Percentiles rank a stretch among this genome's conserved stretches.
Conservation (phyloP, 2,329 filamentous ascomycete species). For the Alternaria ventricosa region DNA sequence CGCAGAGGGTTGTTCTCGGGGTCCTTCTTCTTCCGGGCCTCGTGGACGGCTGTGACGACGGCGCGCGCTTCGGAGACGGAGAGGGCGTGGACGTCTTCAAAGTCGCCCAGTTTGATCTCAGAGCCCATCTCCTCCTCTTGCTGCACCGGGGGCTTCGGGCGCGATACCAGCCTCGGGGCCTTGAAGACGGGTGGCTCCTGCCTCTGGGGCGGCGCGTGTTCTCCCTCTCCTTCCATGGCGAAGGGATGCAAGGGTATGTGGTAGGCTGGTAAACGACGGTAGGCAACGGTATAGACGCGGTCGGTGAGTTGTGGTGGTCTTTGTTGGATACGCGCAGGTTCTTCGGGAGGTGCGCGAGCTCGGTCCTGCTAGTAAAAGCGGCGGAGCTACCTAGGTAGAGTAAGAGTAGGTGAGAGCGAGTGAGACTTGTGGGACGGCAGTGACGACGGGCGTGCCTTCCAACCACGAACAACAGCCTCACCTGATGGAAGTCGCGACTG, state of each 20-base stretch:
- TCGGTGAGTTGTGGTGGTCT: background rate
- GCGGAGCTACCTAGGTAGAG: background rate
- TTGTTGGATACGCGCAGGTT: conserved; percentile 1
- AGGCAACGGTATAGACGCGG: background rate
- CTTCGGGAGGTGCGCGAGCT: background rate
- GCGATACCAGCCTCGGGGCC: conserved; percentile 45
- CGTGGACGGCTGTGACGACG: conserved; percentile 87
- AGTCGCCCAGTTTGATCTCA: conserved; percentile 87
- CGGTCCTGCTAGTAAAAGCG: conserved; percentile 4
- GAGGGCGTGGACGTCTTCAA: conserved; percentile 87
- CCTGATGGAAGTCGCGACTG: background rate
- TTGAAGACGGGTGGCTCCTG: conserved; percentile 35
- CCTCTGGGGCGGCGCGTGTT: conserved; percentile 17
- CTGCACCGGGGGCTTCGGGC: conserved; percentile 68
- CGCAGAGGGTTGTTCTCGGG: conserved; percentile 69
- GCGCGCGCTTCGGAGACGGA: conserved; percentile 91
- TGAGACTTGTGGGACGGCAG: background rate
- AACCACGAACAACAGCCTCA: background rate
- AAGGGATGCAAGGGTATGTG: background rate
- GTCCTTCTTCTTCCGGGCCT: conserved; percentile 77
- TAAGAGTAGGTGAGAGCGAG: background rate
- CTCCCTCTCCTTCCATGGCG: conserved; percentile 43
- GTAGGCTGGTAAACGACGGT: background rate
- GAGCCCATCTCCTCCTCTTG: conserved; percentile 86
- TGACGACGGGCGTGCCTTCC: background rate